phyloP scores from a whole-genome alignment of 2,329 filamentous ascomycete species.

The Penicillium sp. region DNA sequence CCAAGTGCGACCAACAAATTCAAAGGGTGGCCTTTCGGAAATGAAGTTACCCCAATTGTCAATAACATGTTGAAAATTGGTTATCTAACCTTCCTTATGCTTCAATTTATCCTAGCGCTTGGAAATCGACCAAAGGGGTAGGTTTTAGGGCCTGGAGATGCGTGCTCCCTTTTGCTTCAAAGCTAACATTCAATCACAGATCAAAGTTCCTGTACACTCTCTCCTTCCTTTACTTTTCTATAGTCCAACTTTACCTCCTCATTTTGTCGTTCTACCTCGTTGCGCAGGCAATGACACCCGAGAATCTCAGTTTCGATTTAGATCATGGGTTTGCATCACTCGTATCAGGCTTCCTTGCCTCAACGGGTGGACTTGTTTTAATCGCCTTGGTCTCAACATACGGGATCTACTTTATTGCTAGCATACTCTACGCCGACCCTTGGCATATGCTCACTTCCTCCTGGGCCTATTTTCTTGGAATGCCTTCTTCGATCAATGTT shows the following conservation, averaged over 20 bases:
- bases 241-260: conserved; percentile 62
- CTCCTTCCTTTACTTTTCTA: conserved; percentile 78
- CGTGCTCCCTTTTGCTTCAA: too few species aligned
- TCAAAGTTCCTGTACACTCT: conserved; percentile 85
- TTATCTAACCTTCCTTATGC: conserved; percentile 81
- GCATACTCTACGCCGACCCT: conserved; percentile 92
- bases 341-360: conserved; percentile 73
- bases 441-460: conserved; percentile 99
- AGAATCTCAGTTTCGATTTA: conserved; percentile 71
- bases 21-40: conserved; percentile 83
- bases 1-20: conserved; percentile 55
- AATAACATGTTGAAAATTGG: conserved; percentile 86
- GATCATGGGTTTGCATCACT: conserved; percentile 61
- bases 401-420: conserved; percentile 89
- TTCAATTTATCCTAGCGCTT: conserved; percentile 92
- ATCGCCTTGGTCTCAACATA: conserved; percentile 88
- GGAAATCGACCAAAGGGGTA: conserved; percentile 88
- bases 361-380: conserved; percentile 77
- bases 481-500: conserved; percentile 96
- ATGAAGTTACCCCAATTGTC: conserved; percentile 77
- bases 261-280: conserved; percentile 65
- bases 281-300: conserved; percentile 62
- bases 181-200: conserved; percentile 12
- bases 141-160: neutral
- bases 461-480: conserved; percentile 81